Percentiles rank a stretch among this genome's conserved stretches.
These are phyloP conservation scores for Candida coquimbonensis DNA, from an alignment of 805 yeast species.

Conservation along the genomic window DNA sequence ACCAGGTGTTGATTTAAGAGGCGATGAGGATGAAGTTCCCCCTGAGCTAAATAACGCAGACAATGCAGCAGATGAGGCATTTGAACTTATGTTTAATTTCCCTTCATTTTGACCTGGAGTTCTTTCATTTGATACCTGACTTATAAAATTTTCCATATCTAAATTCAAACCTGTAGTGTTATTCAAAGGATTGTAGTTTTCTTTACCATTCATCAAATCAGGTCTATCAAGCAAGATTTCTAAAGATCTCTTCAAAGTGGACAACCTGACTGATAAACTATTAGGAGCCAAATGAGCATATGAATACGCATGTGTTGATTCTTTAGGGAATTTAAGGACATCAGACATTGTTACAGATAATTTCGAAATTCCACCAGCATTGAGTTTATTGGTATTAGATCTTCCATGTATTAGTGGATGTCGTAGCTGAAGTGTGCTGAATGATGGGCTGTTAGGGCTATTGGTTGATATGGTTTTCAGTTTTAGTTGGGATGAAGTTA, in stretches of 20 bases:
- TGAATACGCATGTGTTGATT: slow-evolving; percentile 79
- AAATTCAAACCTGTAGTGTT: slow-evolving; percentile 13
- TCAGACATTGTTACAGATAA: slow-evolving; percentile 30
- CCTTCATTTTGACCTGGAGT: slow-evolving; percentile 11
- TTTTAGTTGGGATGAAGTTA: background rate
- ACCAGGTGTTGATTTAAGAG: slow-evolving; percentile 4
- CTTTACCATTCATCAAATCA: slow-evolving; percentile 12
- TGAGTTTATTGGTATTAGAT: slow-evolving; percentile 7
- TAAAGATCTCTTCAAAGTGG: slow-evolving; percentile 67
- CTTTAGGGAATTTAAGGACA: slow-evolving; percentile 60
- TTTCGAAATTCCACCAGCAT: slow-evolving; percentile 23
- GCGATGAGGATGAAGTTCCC: slow-evolving; percentile 1
- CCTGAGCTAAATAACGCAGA: slow-evolving; percentile 26
- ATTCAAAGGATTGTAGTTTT: slow-evolving; percentile 1
- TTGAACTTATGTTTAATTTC: slow-evolving; percentile 25
- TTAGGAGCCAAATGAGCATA: slow-evolving; percentile 79
- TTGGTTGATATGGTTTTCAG: background rate
- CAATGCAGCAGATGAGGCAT: slow-evolving; percentile 34
- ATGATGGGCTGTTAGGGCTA: background rate
- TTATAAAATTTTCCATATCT: slow-evolving; percentile 22
- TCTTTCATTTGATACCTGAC: slow-evolving; percentile 10
- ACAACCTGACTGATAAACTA: slow-evolving; percentile 67
- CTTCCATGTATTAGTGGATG: slow-evolving; percentile 3
- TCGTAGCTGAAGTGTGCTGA: background rate
- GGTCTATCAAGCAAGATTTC: slow-evolving; percentile 49